Evolutionary conservation across 495 filamentous ascomycete species (phyloP), one percentile per base, ranked within the genome.

Genomic region (Cladorrhinum samala): DNA sequence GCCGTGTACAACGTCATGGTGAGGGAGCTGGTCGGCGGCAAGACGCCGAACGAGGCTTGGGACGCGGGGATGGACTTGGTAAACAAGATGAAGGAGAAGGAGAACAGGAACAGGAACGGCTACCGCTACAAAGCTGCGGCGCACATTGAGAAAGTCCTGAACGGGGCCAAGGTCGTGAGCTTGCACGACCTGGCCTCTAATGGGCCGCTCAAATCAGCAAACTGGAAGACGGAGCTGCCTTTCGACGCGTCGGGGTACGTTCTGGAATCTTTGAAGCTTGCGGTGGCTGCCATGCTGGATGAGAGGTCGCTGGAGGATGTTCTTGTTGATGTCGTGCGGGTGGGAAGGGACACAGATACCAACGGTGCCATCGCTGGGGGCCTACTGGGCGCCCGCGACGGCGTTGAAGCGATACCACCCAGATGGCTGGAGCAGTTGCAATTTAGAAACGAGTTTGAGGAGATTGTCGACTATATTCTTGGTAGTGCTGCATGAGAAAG

Each of bases 341-440:
- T 69, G 19, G 66, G 66, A 1, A 49, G 49, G 30, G 66, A 69
- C 24, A 55, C 66, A 0, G 66, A 69, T 39, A 67, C 66, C 1
- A 69, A 69, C 37, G 66, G 39, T 1, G 66, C 66, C 18, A 64
- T 69, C 27, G 66, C 66, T 0, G 66, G 66, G 0, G 66, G 66
- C 9, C 36, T 69, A 13, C 45, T 69, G 9, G 66, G 66, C 0
- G 66, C 60, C n/a, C 17, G 64, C 39, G 64, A 67, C 14, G 66
- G 66, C 3, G 58, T 63, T 3, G 39, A 62, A 5, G 56, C 54
- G 11, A 59, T 69, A 17, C 62, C 64, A 0, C 0, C 1, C 41
- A 19, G 53, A 11, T 69, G 66, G 66, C 52, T 53, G 30, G 58
- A 60, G 41, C 58, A 58, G 54, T 25, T 69, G 46, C 66, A 69